phyloP scores from a whole-genome alignment of 2,329 filamentous ascomycete genomes.

The Penicillium concentricum region DNA sequence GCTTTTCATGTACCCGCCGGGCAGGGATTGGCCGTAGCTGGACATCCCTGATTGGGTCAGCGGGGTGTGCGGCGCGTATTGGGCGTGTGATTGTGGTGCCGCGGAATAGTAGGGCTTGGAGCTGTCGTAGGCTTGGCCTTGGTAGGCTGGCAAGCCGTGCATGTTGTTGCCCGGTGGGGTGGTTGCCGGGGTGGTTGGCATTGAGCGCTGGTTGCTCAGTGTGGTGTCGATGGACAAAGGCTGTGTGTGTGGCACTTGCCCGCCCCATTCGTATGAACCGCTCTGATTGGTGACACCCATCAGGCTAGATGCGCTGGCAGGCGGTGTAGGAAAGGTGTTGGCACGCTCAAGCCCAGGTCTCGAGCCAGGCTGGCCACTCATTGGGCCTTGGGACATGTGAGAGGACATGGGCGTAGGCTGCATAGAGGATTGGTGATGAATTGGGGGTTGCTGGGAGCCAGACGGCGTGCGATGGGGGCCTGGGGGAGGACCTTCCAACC shows the following conservation, averaged over 20 bases:
- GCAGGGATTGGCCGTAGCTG: constrained; percentile 58
- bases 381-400: constrained; percentile 64
- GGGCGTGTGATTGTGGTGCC: constrained; percentile 62
- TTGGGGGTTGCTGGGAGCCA: constrained; percentile 63
- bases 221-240: constrained; percentile 78
- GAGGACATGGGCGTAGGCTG: constrained; percentile 59
- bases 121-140: constrained; percentile 69
- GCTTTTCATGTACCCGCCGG: constrained; percentile 69
- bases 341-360: constrained; percentile 79
- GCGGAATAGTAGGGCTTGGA: constrained; percentile 77
- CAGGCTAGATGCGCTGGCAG: constrained; percentile 86
- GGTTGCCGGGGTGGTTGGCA: constrained; percentile 86
- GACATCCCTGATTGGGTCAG: constrained; percentile 65
- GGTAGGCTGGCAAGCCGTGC: constrained; percentile 77
- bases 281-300: constrained; percentile 73
- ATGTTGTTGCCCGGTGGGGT: constrained; percentile 78
- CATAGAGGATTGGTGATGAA: constrained; percentile 65
- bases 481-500: constrained; percentile 56
- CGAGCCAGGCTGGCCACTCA: constrained; percentile 56
- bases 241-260: constrained; percentile 62
- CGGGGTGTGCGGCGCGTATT: constrained; percentile 65
- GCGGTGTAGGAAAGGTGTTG: constrained; percentile 91
- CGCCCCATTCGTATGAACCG: constrained; percentile 75
- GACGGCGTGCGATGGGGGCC: constrained; percentile 58
- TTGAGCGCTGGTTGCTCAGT: constrained; percentile 75